Evolutionary conservation across 2,329 filamentous ascomycete genomes (phyloP), one percentile per base, ranked within the genome.

Genomic region (Curvularia sp.): DNA sequence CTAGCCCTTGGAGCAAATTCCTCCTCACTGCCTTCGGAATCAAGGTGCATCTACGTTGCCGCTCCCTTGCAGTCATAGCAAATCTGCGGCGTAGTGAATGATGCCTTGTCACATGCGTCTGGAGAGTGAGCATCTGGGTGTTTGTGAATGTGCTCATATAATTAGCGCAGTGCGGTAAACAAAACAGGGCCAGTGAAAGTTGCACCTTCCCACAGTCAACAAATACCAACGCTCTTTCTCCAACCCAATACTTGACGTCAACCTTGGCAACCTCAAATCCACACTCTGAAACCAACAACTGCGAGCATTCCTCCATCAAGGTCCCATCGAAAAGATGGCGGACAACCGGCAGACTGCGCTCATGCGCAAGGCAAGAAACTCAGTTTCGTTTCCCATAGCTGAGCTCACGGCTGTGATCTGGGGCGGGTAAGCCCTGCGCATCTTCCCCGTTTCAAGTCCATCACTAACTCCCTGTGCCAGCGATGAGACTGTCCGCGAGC

Each of bases 311-410:
- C 6, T 38, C 2, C 15, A 38, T 18, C 35, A 18, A 38, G 15
- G 5, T 38, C 5, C 35, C n/a, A 18, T 6, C 6, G 5, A 38
- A 18, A n/a, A 38, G 35, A 58, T 54, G 50, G 38, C 15, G 22
- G 42, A 46, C 4, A 64, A 51, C 31, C 20, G n/a, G 12, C 62
- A 64, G 46, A 55, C 22, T 8, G n/a, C 6, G 18, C 35, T 66
- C 26, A 61, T 66, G 50, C 39, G 52, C 12, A 55, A 53, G 38
- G 62, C 64, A 6, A 63, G 64, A 38, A 28, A 46, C 4, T 44
- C 55, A 1, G 50, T 48, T 4, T 59, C 64, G 1, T 60, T 65
- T 33, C 42, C 59, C 35, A 24, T 52, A 5, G 55, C 38, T 8
- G 60, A 65, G 31, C 39, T 53, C 2, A 60, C 57, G 1, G 28